Base-by-base conservation (phyloP, 768 basidiomycete species). In the Boletus eberwhitei region DNA sequence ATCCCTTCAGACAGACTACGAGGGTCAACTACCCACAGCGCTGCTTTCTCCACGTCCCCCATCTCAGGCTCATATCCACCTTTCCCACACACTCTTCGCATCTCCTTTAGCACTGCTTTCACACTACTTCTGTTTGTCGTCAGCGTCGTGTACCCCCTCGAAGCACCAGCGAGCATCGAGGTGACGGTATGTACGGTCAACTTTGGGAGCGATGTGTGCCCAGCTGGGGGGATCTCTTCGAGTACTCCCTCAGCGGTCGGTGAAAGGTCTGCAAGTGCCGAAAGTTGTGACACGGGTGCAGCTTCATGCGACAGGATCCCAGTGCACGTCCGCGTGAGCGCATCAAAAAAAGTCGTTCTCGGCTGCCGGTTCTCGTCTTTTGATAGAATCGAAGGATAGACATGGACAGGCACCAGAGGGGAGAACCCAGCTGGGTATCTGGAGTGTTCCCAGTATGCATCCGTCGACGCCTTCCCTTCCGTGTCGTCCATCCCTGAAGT, bases 41-140 rank as follows among this genome's bases (percentile, higher is more conserved):
- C 80, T 0, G 82, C 75, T 34, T 35, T 46, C 17, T 59, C 61
- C 0, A 38, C 17, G 9, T 31, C 60, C 61, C 31, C 63, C 62
- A 21, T 35, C 55, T 68, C 55, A 21, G 61, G 37, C 35, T 57
- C 39, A 21, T 50, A 40, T 39, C 52, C 48, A 13, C 56, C 37
- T 48, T 53, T 29, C 47, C 55, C 55, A 12, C 31, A 46, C 12
- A 41, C 51, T 16, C 69, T 63, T 52, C 75, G 80, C 69, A 92
- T 79, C 67, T 87, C 87, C 55, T 83, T 76, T 55, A 93, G 56
- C n/a, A 94, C 75, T 22, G 84, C 84, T 63, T 79, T 84, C 24
- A 93, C 82, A 59, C 91, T 91, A 31, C 86, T 79, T 59, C 82
- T 77, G 61, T 96, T 95, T 9, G 90, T 90, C 5, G 92, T 94